Evolutionary conservation across 1,139 yeast species (phyloP), one percentile per base, ranked within the genome.

Genomic region (Taphrina flavorubra): DNA sequence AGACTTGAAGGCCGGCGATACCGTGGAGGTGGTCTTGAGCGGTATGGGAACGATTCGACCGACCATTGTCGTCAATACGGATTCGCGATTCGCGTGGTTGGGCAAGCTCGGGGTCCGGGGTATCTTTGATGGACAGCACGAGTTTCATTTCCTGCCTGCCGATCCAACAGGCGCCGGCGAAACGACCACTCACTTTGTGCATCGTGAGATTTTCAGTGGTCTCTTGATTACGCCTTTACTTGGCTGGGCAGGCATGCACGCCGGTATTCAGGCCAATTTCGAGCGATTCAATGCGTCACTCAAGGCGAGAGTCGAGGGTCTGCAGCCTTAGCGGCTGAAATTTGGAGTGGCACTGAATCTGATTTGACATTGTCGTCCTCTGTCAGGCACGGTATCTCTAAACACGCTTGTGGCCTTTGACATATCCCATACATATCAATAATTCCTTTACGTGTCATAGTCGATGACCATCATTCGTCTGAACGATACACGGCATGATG

Each of bases 41-140:
- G 18, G 47, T 2, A 13, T 44, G n/a, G 47, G 47, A 6, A 44
- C 47, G 18, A 44, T 44, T 14, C 47, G 18, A n/a, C 47, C 47
- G 18, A 44, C 47, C 18, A 44, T 44, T 14, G 47, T 44, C 2
- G 8, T 3, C n/a, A 44, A 44, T 18, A 44, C 47, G n/a, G 47
- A 13, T 8, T 7, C 8, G 8, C 47, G 11, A 6, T 44, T 44
- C 18, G n/a, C 47, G n/a, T 44, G 47, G 47, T 44, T 44, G 18
- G 47, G 47, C 47, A 44, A 13, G 18, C 18, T 44, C 1, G 47
- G 47, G 8, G 25, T 44, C 4, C 47, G 18, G 5, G 47, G 47
- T 6, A n/a, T 44, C 47, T 44, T 44, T 44, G 47, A 44, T 44
- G 47, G 18, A 44, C 47, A 44, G n/a, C 47, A 44, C 47, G 47